A percentile compares a stretch with the other conserved stretches of the same genome.
Evolutionary conservation across 805 yeast species (phyloP).

Genomic region (Saccharomycopsis sp.): DNA sequence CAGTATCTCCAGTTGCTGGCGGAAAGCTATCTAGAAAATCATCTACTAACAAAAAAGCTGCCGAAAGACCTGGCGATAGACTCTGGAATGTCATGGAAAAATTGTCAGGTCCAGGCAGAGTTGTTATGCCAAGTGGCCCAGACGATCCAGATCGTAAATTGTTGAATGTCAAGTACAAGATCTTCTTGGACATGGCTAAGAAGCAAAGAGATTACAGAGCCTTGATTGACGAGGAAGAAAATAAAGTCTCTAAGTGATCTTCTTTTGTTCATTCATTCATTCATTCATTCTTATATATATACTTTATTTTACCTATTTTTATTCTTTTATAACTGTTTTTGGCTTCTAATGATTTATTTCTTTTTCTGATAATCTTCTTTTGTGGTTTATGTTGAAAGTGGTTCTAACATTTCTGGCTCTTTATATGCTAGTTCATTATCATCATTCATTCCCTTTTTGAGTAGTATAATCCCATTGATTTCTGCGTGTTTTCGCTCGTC

Average conservation of each 20-base stretch:
- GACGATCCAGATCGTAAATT: slow-evolving; percentile 61
- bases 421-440: neutral
- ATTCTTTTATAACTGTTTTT: too few species aligned
- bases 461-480: slow-evolving; percentile 30
- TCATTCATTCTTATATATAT: too few species aligned
- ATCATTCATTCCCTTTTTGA: neutral
- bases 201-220: slow-evolving; percentile 73
- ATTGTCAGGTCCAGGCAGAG: slow-evolving; percentile 78
- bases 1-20: neutral
- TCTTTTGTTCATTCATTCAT: too few species aligned
- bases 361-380: too few species aligned
- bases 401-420: too few species aligned
- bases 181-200: slow-evolving; percentile 82
- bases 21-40: neutral
- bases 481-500: slow-evolving; percentile 34
- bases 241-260: neutral
- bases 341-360: too few species aligned
- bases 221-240: slow-evolving; percentile 48
- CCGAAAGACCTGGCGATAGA: slow-evolving; percentile 43
- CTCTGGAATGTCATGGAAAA: slow-evolving; percentile 85
- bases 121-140: slow-evolving; percentile 57
- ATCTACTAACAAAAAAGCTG: slow-evolving; percentile 16
- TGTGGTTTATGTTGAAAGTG: too few species aligned
- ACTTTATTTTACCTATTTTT: too few species aligned
- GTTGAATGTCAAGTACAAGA: slow-evolving; percentile 71